phyloP scores from a whole-genome alignment of 2,329 filamentous ascomycete species.

The Talaromyces islandicus region DNA sequence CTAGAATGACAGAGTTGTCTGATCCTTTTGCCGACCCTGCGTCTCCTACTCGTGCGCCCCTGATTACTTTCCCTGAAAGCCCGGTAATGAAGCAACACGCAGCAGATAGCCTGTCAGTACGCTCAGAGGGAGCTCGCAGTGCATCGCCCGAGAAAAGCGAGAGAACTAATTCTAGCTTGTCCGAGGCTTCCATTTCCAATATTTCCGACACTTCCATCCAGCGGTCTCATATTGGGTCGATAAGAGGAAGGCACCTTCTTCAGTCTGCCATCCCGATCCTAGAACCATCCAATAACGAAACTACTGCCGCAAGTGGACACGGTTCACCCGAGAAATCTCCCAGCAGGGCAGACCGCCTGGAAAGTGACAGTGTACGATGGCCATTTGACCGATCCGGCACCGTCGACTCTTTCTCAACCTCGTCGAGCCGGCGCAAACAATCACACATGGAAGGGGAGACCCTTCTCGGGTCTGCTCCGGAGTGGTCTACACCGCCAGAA shows the following conservation, averaged over 20 bases:
- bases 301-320: constrained; percentile 18
- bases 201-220: constrained; percentile 24
- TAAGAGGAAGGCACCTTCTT: constrained; percentile 27
- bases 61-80: constrained; percentile 13
- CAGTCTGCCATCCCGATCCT: constrained; percentile 16
- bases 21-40: constrained; percentile 24
- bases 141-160: constrained; percentile 48
- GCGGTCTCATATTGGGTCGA: constrained; percentile 20
- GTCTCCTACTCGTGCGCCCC: constrained; percentile 7
- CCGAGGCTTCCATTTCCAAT: constrained; percentile 46
- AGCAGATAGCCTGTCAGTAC: constrained; percentile 9
- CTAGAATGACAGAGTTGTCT: constrained; percentile 11
- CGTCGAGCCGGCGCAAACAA: constrained; percentile 43
- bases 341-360: constrained; percentile 13
- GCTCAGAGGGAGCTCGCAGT: constrained; percentile 24
- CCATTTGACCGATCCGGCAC: constrained; percentile 34
- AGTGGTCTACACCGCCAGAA: constrained; percentile 20
- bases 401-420: constrained; percentile 47
- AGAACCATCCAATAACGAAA: constrained; percentile 14
- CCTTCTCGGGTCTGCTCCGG: constrained; percentile 41
- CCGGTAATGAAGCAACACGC: constrained; percentile 1
- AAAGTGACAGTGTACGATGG: constrained; percentile 19
- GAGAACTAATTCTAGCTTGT: constrained; percentile 51
- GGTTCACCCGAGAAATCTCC: constrained; percentile 22
- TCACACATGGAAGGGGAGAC: constrained; percentile 48